Conservation (phyloP, 2,329 filamentous ascomycete species). For the Whalleya microplaca region DNA sequence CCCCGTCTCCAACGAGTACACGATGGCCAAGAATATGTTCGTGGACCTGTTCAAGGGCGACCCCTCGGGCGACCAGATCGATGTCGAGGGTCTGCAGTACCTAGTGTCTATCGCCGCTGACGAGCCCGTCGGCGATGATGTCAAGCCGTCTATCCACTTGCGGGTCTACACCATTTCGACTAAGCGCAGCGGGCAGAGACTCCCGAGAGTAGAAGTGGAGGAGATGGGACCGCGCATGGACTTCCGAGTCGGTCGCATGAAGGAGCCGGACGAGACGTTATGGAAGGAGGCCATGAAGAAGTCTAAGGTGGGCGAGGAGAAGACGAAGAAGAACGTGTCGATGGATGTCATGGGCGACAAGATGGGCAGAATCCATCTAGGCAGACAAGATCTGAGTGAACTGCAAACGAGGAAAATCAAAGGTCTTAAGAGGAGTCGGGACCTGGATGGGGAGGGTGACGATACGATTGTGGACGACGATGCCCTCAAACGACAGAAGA, state of each 20-base stretch:
- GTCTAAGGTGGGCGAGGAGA: conserved; percentile 73
- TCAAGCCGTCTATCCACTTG: conserved; percentile 64
- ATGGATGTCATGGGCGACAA: conserved; percentile 95
- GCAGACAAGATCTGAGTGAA: conserved; percentile 83
- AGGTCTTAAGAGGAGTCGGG: conserved; percentile 84
- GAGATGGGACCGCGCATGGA: conserved; percentile 77
- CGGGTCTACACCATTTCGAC: conserved; percentile 87
- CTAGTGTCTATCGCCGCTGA: conserved; percentile 80
- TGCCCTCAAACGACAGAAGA: conserved; percentile 43
- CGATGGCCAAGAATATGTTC: conserved; percentile 83
- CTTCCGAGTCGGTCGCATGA: conserved; percentile 79
- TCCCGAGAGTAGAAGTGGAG: conserved; percentile 90
- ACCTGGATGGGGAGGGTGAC: conserved; percentile 57
- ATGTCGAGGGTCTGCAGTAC: conserved; percentile 94
- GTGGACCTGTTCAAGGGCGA: conserved; percentile 91
- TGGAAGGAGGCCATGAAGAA: conserved; percentile 92
- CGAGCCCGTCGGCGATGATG: conserved; percentile 55
- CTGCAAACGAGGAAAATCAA: conserved; percentile 99
- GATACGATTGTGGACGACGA: conserved; percentile 49
- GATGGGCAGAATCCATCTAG: conserved; percentile 88
- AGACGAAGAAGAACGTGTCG: conserved; percentile 94
- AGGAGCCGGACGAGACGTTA: conserved; percentile 76
- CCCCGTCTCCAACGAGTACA: conserved; percentile 77
- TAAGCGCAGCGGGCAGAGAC: conserved; percentile 80
- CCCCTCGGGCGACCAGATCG: conserved; percentile 74